A percentile compares a stretch with the other conserved stretches of the same genome.
Conservation (phyloP, 2,329 filamentous ascomycete species). For the Fusarium equiseti region DNA sequence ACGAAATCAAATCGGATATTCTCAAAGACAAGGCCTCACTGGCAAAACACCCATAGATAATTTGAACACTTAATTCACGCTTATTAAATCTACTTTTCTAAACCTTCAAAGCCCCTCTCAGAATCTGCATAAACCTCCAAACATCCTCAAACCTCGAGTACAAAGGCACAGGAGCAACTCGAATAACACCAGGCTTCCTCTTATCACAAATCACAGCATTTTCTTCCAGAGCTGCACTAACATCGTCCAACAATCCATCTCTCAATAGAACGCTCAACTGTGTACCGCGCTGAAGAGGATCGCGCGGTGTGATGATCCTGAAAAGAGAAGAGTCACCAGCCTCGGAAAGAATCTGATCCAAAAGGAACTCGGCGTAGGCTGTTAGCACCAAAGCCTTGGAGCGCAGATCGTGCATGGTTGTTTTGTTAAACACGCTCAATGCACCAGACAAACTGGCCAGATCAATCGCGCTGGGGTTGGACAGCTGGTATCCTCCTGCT, state of each 20-base stretch:
- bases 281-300: conserved; percentile 76
- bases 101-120: conserved; percentile 52
- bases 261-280: conserved; percentile 81
- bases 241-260: conserved; percentile 76
- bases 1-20: no score
- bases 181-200: conserved; percentile 85
- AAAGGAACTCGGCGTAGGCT: conserved; percentile 78
- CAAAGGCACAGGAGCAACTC: conserved; percentile 84
- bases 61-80: background rate
- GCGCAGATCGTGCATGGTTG: conserved; percentile 75
- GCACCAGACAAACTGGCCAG: conserved; percentile 80
- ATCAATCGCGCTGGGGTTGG: conserved; percentile 83
- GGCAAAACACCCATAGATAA: background rate
- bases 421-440: conserved; percentile 79
- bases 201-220: conserved; percentile 84
- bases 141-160: conserved; percentile 87
- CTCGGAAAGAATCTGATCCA: conserved; percentile 60
- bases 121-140: conserved; percentile 60
- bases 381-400: conserved; percentile 80
- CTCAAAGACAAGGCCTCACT: background rate
- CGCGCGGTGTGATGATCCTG: conserved; percentile 75
- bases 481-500: conserved; percentile 85
- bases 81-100: conserved; percentile 14
- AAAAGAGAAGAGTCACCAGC: conserved; percentile 58
- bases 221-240: conserved; percentile 73